Evolutionary conservation across 768 basidiomycete genomes (phyloP).

Genomic region (Podaxis carcinomalis): DNA sequence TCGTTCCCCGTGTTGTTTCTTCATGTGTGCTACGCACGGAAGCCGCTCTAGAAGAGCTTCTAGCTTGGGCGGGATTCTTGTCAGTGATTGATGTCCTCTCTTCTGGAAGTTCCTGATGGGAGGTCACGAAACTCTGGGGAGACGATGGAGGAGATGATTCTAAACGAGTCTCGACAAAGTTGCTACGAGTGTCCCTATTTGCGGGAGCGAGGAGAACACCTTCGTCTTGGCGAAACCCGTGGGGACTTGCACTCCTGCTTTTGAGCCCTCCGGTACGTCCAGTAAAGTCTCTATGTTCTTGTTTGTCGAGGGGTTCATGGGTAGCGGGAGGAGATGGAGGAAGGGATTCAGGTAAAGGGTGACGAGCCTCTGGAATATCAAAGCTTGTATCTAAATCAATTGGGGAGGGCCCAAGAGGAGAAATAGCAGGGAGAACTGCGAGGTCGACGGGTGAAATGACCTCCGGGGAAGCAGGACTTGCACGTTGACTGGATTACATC

Average conservation of each 20-base stretch:
- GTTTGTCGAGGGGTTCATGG: not conserved
- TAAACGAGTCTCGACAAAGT: conserved; percentile 6
- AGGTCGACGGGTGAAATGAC: conserved; percentile 32
- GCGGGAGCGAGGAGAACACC: conserved; percentile 13
- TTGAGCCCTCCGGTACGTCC: not conserved
- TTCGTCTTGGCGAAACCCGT: not conserved
- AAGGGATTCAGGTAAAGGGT: conserved; percentile 27
- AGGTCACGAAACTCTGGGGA: conserved; percentile 22
- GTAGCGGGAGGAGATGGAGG: conserved; percentile 8
- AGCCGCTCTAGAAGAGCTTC: conserved; percentile 1
- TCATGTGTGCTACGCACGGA: not conserved
- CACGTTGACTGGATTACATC: conserved; percentile 15
- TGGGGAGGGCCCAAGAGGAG: conserved; percentile 29
- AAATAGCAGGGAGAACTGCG: conserved; percentile 26
- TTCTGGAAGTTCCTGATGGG: conserved; percentile 20
- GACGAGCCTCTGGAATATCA: conserved; percentile 25
- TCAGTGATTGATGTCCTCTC: not conserved
- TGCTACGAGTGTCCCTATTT: conserved; percentile 11
- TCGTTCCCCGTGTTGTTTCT: not conserved
- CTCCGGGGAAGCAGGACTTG: conserved; percentile 25
- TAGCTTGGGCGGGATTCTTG: not conserved
- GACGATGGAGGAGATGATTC: conserved; percentile 17
- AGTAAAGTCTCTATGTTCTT: not conserved
- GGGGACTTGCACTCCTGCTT: not conserved
- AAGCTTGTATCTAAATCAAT: conserved; percentile 22